Evolutionary conservation across 2,329 filamentous ascomycete genomes (phyloP), one percentile per base, ranked within the genome.

Genomic region (Periconia digitata): DNA sequence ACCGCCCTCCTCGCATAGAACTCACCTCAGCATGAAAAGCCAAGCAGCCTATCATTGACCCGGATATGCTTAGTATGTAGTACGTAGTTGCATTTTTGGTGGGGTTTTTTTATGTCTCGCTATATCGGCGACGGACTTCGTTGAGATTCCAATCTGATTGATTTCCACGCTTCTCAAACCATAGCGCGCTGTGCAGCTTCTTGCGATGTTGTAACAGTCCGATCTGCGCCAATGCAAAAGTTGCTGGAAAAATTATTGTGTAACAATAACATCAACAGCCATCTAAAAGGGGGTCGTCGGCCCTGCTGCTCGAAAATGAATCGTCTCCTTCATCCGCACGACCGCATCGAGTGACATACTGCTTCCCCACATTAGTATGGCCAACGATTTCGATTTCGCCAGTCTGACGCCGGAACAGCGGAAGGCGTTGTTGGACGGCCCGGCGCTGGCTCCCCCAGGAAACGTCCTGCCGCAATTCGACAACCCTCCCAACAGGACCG

Each of bases 401-500:
- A 32, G 27, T 15, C n/a, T 32, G 27, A 32, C 35, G 3, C 35
- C 18, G 3, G 35, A 37, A 6, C 35, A 37, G 27, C 34, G 35
- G 27, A 22, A 20, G 12, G 40, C 32, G 15, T 21, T 52, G 8
- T 44, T 55, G 2, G 37, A 55, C 17, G 50, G 46, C 8, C 50
- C 53, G 16, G 40, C 44, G 3, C 21, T 53, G 8, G 35, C 24
- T 21, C 50, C 53, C 12, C 53, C 50, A 18, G 40, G 39, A 17
- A 50, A 46, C 15, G 39, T 53, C 5, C 20, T 37, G n/a, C 44
- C 53, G 7, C 45, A 53, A 16, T 46, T 53, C 40, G n/a, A 37
- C 8, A 20, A 53, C 34, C 50, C 53, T 12, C 49, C 46, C 6
- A 50, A 50, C 29, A 15, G 37, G 22, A 45, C 49, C 18, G 32